Conservation (phyloP, 257 asterid genomes). For the Salvia hispanica region DNA sequence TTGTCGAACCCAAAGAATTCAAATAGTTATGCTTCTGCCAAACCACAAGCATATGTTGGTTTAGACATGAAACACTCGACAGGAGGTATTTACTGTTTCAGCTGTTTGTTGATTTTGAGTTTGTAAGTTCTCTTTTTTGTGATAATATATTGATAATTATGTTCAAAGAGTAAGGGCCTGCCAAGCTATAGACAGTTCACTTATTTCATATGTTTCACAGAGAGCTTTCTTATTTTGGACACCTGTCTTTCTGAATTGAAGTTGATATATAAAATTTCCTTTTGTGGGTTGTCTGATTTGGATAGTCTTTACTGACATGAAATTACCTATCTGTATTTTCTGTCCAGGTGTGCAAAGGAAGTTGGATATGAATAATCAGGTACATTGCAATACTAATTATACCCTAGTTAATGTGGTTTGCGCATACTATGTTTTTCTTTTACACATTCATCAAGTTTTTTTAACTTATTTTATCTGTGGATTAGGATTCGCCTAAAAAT, state of each 20-base stretch:
- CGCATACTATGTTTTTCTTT: not conserved
- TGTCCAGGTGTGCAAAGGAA: constrained; percentile 76
- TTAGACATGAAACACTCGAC: constrained; percentile 44
- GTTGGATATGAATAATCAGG: constrained; percentile 78
- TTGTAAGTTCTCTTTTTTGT: not conserved
- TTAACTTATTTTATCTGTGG: not conserved
- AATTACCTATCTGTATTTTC: constrained; percentile 20
- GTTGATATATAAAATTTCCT: not conserved
- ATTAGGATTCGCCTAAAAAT: constrained; percentile 48
- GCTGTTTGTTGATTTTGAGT: constrained; percentile 10
- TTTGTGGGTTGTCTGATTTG: not conserved
- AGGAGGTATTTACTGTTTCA: constrained; percentile 5
- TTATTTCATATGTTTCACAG: not conserved
- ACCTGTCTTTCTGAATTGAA: not conserved
- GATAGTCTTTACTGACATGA: not conserved
- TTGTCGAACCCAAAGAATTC: constrained; percentile 49
- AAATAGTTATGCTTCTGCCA: constrained; percentile 48
- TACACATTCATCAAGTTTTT: not conserved
- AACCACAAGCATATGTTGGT: constrained; percentile 44
- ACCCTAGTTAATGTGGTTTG: not conserved
- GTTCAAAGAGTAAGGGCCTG: constrained; percentile 1
- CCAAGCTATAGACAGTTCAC: not conserved
- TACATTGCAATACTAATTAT: constrained; percentile 16
- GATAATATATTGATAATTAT: not conserved
- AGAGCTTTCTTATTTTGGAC: not conserved